Evolutionary conservation across 495 filamentous ascomycete genomes (phyloP), one percentile per base, ranked within the genome.

Genomic region (Pyrenula aspistea): DNA sequence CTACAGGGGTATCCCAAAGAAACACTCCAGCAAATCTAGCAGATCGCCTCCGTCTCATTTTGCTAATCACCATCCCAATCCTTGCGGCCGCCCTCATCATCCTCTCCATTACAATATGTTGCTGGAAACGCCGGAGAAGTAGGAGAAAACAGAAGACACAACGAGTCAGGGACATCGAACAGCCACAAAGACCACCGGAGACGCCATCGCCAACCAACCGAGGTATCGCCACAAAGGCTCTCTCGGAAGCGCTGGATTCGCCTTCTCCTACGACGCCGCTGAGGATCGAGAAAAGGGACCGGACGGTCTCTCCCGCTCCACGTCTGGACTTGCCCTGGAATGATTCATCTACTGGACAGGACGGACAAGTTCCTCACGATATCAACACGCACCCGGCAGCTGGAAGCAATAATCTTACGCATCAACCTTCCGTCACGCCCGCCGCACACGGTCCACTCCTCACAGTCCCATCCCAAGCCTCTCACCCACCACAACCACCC

Each of bases 231-330:
- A 22, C 31, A 15, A 15, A 42, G 15, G 31, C 4, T 8, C 15
- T 15, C 4, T 15, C 31, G 63, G 60, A 49, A 60, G 64, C 22
- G 53, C 55, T 19, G 58, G 62, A 42, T 1, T 68, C 63, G 52
- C 54, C 65, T 1, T 67, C 70, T 1, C 63, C 66, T 54, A 63
- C 68, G 2, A 71, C 69, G 42, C 68, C 67, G 53, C 62, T 73
- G 54, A 70, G 73, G 8, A 15, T 15, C 4, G 31, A 15, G 15
- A 42, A 8, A 4, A 15, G 4, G 4, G 4, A 4, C 15, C 31
- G 31, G 31, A 42, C 31, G 15, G 31, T 42, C 8, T 68, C 20
- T 63, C 67, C 21, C 62, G 61, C 52, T 68, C 69, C 36, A 68
- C 67, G 1, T 64, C 65, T 51, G 66, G 66, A 3, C 62, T 68